Percentiles rank a stretch among this genome's conserved stretches.
Conservation (phyloP, 75 land plant genomes). For the Gnetum montanum region DNA sequence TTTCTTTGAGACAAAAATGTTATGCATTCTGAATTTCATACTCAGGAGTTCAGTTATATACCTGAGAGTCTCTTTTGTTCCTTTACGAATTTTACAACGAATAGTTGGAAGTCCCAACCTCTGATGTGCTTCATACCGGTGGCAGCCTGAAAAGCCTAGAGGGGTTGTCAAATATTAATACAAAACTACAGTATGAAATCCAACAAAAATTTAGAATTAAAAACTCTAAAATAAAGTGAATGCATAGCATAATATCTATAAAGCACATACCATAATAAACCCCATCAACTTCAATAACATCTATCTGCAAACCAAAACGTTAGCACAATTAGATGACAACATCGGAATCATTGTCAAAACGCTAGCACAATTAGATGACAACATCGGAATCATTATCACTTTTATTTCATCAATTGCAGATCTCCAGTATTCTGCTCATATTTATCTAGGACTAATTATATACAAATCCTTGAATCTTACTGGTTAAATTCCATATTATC, state of each 20-base stretch:
- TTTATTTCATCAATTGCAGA: too few species aligned
- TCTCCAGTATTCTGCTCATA: too few species aligned
- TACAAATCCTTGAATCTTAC: too few species aligned
- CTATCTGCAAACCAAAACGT: slow-evolving; percentile 74
- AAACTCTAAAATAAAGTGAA: neutral
- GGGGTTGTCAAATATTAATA: too few species aligned
- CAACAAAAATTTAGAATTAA: neutral
- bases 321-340: neutral
- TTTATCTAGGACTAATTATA: too few species aligned
- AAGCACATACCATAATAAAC: slow-evolving; percentile 63
- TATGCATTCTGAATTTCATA: too few species aligned
- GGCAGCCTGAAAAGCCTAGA: slow-evolving; percentile 94
- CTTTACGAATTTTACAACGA: slow-evolving; percentile 81
- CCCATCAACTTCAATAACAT: slow-evolving; percentile 97
- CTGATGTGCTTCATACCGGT: slow-evolving; percentile 95
- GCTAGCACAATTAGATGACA: too few species aligned
- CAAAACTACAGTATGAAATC: neutral
- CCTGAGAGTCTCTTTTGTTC: slow-evolving; percentile 93
- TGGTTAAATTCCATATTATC: too few species aligned
- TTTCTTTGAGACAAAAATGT: too few species aligned
- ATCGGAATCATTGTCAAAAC: neutral
- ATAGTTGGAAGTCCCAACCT: slow-evolving; percentile 87
- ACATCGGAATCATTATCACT: too few species aligned
- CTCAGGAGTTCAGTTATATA: slow-evolving; percentile 3
- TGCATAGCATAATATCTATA: neutral